Evolutionary conservation across 1,284 basidiomycete genomes (phyloP), one percentile per base, ranked within the genome.

Genomic region (Ceratobasidium theobromae): DNA sequence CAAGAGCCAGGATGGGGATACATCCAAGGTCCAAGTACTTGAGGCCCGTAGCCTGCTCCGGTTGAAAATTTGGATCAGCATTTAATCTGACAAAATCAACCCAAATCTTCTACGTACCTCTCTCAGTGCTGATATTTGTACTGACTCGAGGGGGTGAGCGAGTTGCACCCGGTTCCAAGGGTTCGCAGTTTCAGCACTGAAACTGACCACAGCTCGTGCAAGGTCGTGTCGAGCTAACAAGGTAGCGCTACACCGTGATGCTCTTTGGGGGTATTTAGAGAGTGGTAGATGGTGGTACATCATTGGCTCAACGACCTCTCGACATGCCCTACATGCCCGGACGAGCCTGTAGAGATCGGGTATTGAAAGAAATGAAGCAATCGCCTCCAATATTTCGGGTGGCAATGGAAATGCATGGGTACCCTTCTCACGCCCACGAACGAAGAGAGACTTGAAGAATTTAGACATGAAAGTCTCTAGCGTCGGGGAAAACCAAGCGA

Each of bases 361-460:
- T 21, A 51, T 16, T 27, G 46, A 35, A n/a, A 60, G 57, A 18
- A 9, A 30, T 8, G 32, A 32, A 35, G 33, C 57, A 16, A 60
- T 60, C 16, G 45, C 14, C 57, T 60, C 57, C 11, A 60, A 40
- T 11, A 60, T 60, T 18, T 60, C 57, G 25, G 46, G 45, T 12
- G 57, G 57, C 0, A 60, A 23, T 25, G 57, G 57, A 33, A 60
- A 60, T 9, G 57, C 27, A 40, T 48, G 57, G 43, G 3, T 28
- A 32, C 45, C 32, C 30, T 49, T 60, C 25, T 60, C 57, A 3
- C 57, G 57, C 12, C 57, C 57, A 18, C 57, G 57, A 49, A 60
- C 33, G 57, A 60, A 60, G n/a, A 60, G 57, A 30, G 57, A 60
- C 32, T 49, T 60, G 57, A 60, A 45, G 32, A 60, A 60, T 49